phyloP scores from a whole-genome alignment of 495 filamentous ascomycete genomes.

The Tuber microsphaerosporum region DNA sequence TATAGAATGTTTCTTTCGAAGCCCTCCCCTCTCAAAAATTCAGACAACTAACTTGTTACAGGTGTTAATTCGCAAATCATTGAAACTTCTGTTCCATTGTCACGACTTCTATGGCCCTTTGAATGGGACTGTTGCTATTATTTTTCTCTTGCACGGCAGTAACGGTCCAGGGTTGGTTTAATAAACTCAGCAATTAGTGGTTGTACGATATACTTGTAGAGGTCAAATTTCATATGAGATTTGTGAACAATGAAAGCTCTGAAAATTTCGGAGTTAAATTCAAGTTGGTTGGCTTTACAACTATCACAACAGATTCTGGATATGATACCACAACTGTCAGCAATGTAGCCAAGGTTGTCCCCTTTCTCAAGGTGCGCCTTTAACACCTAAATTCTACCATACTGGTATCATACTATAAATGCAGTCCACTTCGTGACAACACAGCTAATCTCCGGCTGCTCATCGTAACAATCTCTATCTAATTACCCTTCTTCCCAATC shows the following conservation, averaged over 20 bases:
- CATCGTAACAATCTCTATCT: neutral
- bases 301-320: neutral
- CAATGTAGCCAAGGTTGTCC: neutral
- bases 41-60: neutral
- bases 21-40: neutral
- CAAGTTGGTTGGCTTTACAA: neutral
- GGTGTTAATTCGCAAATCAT: neutral
- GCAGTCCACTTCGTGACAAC: neutral
- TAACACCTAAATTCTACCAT: neutral
- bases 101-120: neutral
- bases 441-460: neutral
- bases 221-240: neutral
- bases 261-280: neutral
- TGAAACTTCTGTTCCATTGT: neutral
- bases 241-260: neutral
- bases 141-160: neutral
- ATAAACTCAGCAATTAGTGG: neutral
- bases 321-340: neutral
- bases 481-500: neutral
- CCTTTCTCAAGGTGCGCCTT: neutral
- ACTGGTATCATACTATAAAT: neutral
- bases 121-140: neutral
- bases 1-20: constrained; percentile 76
- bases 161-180: neutral
- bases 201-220: constrained; percentile 1